Percentiles rank a stretch among this genome's conserved stretches.
Conservation (phyloP, 441 rosid species). For the Adansonia rubrostipa region DNA sequence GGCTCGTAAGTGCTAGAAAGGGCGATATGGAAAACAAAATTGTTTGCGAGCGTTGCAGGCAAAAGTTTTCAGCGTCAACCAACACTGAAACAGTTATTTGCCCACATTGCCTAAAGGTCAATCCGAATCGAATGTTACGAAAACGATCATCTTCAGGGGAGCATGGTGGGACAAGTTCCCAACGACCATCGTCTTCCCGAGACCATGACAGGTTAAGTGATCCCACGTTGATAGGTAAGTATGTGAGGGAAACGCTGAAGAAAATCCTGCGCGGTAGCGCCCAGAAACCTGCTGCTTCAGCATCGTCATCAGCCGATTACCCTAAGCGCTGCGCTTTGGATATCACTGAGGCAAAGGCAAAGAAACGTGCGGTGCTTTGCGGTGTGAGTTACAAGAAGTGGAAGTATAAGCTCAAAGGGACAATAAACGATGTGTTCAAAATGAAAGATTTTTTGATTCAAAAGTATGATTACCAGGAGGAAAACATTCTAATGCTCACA, state of each 20-base stretch:
- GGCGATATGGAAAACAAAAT: not conserved
- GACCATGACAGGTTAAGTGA: not conserved
- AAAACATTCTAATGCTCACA: constrained; percentile 47
- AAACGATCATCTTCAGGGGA: not conserved
- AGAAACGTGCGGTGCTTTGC: constrained; percentile 21
- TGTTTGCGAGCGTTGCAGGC: not conserved
- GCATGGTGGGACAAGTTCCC: too few species aligned
- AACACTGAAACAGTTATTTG: not conserved
- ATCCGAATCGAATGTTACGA: not conserved
- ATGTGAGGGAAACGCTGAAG: not conserved
- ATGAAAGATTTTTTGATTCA: constrained; percentile 40
- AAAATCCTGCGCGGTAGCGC: not conserved
- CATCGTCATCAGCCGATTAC: not conserved
- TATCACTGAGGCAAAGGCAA: too few species aligned
- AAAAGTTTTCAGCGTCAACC: constrained; percentile 9
- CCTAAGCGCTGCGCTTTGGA: not conserved
- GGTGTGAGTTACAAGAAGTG: constrained; percentile 38
- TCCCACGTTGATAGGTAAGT: not conserved
- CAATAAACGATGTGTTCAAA: constrained; percentile 49
- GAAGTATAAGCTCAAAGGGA: constrained; percentile 54
- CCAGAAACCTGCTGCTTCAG: not conserved
- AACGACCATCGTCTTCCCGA: not conserved
- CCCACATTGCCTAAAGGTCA: not conserved
- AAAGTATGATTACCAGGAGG: constrained; percentile 21
- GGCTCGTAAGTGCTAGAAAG: not conserved